These are phyloP conservation scores for Penicillium nucicola DNA, from an alignment of 495 filamentous ascomycete genomes.

Conservation along the genomic window DNA sequence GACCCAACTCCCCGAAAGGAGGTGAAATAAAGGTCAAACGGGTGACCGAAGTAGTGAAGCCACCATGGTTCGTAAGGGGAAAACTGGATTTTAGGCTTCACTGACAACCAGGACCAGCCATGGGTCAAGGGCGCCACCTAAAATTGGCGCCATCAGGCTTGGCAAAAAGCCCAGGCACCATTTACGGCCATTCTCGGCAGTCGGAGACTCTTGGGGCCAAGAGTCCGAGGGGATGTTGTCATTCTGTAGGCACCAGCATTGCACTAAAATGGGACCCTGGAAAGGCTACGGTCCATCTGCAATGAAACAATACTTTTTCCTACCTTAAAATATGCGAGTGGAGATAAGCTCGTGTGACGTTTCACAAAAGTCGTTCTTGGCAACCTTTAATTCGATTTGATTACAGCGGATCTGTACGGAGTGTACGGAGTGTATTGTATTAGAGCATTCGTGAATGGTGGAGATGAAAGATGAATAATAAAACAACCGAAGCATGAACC, in stretches of 20 bases:
- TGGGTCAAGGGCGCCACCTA: constrained; percentile 3
- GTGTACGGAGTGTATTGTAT: too few relatives aligned
- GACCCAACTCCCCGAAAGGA: constrained; percentile 21
- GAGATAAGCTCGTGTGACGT: constrained; percentile 48
- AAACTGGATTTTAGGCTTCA: constrained; percentile 21
- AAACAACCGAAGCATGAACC: constrained; percentile 9
- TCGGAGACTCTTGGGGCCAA: constrained; percentile 1
- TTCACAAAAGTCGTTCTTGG: constrained; percentile 34
- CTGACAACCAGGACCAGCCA: constrained; percentile 14
- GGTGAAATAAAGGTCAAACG: constrained; percentile 3
- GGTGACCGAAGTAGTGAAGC: constrained; percentile 1
- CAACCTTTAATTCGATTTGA: constrained; percentile 23
- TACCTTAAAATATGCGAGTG: constrained; percentile 40
- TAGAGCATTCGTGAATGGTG: not conserved
- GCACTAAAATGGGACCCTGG: not conserved
- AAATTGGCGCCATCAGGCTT: constrained; percentile 8
- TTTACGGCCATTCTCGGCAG: not conserved
- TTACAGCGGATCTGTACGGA: not conserved
- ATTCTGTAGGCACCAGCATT: constrained; percentile 7
- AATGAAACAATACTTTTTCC: constrained; percentile 16
- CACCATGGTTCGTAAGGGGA: constrained; percentile 11
- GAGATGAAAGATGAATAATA: not conserved
- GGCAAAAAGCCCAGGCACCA: constrained; percentile 9
- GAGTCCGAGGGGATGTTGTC: not conserved
- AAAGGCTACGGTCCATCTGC: not conserved